Evolutionary conservation across 306 rosid genomes (phyloP).

Genomic region (Calophaca sinica): DNA sequence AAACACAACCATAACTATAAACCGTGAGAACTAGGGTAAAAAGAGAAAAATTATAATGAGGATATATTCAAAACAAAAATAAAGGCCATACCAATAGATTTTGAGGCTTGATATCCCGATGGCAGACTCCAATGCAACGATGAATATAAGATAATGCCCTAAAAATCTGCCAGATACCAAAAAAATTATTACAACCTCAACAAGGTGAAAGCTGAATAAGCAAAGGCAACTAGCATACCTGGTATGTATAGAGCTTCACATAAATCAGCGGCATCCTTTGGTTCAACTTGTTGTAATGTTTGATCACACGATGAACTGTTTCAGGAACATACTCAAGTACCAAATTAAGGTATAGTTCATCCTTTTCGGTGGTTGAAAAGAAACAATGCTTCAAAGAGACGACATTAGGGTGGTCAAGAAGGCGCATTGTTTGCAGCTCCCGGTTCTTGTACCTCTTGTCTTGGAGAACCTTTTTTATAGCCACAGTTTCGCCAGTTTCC

Average conservation of each 20-base stretch:
- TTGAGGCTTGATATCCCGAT: constrained; percentile 97
- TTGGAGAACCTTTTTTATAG: constrained; percentile 96
- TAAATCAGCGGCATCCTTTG: constrained; percentile 94
- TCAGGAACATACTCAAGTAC: constrained; percentile 98
- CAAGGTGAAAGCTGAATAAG: constrained; percentile 20
- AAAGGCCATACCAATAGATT: constrained; percentile 77
- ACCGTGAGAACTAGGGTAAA: constrained; percentile 3
- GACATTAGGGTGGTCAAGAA: constrained; percentile 97
- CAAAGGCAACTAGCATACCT: constrained; percentile 54
- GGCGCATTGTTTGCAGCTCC: constrained; percentile 98
- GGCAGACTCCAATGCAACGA: constrained; percentile 96
- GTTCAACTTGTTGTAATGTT: constrained; percentile 95
- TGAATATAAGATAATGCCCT: constrained; percentile 93
- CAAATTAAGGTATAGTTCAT: constrained; percentile 93
- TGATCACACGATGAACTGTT: constrained; percentile 95
- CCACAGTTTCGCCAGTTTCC: constrained; percentile 98
- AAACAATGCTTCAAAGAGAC: constrained; percentile 95
- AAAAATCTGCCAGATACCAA: constrained; percentile 71
- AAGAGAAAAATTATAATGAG: not conserved
- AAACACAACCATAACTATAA: constrained; percentile 24
- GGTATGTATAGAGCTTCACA: constrained; percentile 91
- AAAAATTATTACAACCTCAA: constrained; percentile 33
- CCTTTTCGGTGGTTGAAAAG: constrained; percentile 98
- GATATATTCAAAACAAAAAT: constrained; percentile 5
- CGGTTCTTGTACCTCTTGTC: constrained; percentile 98